phyloP scores from a whole-genome alignment of 2,329 filamentous ascomycete species.

The Exophiala oligosperma region DNA sequence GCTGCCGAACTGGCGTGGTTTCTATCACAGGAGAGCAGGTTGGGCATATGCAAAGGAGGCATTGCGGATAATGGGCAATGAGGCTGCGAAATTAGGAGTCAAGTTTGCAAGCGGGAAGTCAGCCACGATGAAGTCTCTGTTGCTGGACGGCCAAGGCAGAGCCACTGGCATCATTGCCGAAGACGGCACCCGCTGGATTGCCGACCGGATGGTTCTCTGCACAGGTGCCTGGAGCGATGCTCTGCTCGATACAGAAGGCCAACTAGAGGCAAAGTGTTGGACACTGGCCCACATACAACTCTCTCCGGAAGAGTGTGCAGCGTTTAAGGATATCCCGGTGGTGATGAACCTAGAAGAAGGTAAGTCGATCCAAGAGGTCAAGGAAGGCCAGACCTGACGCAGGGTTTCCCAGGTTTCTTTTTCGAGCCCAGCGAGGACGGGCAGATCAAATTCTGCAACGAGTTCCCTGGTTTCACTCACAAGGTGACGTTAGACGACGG shows the following conservation, averaged over 20 bases:
- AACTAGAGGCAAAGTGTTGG: conserved; percentile 9
- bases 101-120: conserved; percentile 1
- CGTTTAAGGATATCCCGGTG: conserved; percentile 1
- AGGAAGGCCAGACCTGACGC: neutral
- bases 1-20: conserved; percentile 6
- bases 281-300: conserved; percentile 11
- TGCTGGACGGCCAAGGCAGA: conserved; percentile 1
- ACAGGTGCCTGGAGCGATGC: conserved; percentile 7
- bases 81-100: conserved; percentile 6
- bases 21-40: conserved; percentile 5
- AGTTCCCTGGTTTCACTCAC: conserved; percentile 12
- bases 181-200: conserved; percentile 1
- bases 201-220: conserved; percentile 7
- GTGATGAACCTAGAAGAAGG: conserved; percentile 12
- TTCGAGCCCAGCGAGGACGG: conserved; percentile 8
- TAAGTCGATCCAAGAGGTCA: neutral
- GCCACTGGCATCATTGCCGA: conserved; percentile 2
- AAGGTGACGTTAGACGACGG: conserved; percentile 5
- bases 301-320: neutral
- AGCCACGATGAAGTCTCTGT: conserved; percentile 7
- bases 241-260: conserved; percentile 5
- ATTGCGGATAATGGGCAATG: conserved; percentile 7
- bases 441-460: conserved; percentile 10
- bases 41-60: conserved; percentile 8
- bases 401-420: neutral